phyloP scores from a whole-genome alignment of 306 rosid genomes.

The Pyrus pyrifolia region DNA sequence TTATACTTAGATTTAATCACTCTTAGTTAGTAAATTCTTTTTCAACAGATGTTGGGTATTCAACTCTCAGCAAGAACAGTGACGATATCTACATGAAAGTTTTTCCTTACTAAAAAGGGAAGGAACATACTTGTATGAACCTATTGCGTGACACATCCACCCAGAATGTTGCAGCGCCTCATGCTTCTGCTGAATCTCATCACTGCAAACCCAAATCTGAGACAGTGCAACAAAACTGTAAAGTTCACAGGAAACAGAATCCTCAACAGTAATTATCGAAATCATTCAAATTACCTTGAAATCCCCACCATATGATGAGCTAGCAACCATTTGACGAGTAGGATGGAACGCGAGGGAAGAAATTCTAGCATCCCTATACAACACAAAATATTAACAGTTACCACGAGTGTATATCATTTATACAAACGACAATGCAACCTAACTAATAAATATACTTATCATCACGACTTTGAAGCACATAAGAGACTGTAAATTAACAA shows the following conservation, averaged over 20 bases:
- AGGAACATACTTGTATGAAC: conserved; percentile 76
- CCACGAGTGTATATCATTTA: conserved; percentile 3
- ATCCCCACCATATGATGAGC: conserved; percentile 85
- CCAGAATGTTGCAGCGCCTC: conserved; percentile 44
- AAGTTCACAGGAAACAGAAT: background rate
- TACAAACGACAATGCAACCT: background rate
- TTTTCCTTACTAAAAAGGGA: conserved; percentile 1
- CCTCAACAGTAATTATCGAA: background rate
- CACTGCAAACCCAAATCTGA: conserved; percentile 79
- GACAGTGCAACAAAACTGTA: conserved; percentile 22
- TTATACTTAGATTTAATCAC: background rate
- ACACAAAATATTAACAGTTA: conserved; percentile 12
- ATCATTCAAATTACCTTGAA: conserved; percentile 58
- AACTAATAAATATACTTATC: background rate
- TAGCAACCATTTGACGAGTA: conserved; percentile 61
- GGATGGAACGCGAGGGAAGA: conserved; percentile 82
- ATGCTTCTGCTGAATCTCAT: conserved; percentile 40
- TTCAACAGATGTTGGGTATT: background rate
- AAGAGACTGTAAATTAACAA: background rate
- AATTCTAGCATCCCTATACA: conserved; percentile 68
- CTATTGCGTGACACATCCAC: conserved; percentile 95
- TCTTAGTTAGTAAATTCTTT: background rate
- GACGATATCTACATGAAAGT: background rate
- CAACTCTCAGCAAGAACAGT: background rate
- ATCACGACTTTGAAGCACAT: conserved; percentile 2